phyloP scores from a whole-genome alignment of 2,329 filamentous ascomycete genomes.

The Colletotrichum sp. region DNA sequence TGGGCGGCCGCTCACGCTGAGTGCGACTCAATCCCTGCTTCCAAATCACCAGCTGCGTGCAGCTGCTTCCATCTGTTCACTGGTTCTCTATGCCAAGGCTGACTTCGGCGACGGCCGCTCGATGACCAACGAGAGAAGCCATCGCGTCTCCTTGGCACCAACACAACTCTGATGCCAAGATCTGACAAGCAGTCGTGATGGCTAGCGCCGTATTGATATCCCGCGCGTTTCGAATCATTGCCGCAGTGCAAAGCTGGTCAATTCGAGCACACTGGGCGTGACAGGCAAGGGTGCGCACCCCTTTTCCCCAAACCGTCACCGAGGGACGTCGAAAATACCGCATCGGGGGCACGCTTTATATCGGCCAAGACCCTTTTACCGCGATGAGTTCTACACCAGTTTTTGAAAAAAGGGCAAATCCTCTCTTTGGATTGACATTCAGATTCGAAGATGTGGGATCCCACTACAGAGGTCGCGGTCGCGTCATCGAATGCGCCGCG shows the following conservation, averaged over 20 bases:
- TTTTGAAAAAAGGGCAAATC: neutral
- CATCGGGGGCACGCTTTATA: constrained; percentile 14
- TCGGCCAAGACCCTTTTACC: constrained; percentile 40
- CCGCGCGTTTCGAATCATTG: neutral
- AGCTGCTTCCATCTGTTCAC: neutral
- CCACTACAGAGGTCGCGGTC: constrained; percentile 32
- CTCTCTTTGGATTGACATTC: constrained; percentile 22
- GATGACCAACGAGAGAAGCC: neutral
- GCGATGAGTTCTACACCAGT: neutral
- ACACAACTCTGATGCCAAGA: neutral
- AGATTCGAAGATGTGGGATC: constrained; percentile 32
- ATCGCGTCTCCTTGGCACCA: neutral
- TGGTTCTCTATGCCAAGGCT: neutral
- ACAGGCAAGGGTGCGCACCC: neutral
- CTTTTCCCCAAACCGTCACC: neutral
- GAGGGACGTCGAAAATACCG: neutral
- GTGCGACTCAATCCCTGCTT: neutral
- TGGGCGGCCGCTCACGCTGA: neutral
- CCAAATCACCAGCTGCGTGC: neutral
- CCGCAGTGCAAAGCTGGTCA: neutral
- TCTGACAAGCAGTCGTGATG: neutral
- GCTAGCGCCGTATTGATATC: neutral
- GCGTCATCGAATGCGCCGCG: constrained; percentile 43
- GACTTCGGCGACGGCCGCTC: neutral
- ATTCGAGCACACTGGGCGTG: neutral